Percentiles rank a stretch among this genome's conserved stretches.
Evolutionary conservation across 78 protist species (phyloP).

Genomic region (Dictyostelium brefeldianum): DNA sequence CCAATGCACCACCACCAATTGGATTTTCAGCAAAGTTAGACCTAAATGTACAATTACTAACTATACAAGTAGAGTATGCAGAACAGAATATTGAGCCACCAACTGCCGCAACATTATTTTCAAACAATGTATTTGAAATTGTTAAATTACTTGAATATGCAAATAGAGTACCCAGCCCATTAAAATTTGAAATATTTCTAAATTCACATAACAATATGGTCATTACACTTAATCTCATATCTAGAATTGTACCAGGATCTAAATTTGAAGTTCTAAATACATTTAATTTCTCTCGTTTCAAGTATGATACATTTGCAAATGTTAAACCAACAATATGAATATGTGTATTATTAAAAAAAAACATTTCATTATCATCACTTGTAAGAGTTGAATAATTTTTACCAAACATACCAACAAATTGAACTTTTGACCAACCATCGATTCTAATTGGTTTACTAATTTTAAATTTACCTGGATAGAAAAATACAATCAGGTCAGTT

Average conservation of each 20-base stretch:
- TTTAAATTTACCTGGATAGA: neutral
- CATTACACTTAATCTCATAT: neutral
- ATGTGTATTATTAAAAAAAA: conserved; percentile 7
- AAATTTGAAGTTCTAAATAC: neutral
- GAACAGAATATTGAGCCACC: conserved; percentile 19
- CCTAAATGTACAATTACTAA: neutral
- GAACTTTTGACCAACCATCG: neutral
- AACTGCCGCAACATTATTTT: neutral
- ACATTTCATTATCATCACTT: neutral
- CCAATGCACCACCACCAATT: conserved; percentile 21
- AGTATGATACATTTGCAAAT: neutral
- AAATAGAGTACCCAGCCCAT: conserved; percentile 6
- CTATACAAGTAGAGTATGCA: neutral
- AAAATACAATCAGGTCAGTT: neutral
- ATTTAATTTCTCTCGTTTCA: neutral
- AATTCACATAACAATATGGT: neutral
- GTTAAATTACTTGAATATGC: neutral
- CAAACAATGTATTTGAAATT: neutral
- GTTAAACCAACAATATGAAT: conserved; percentile 18
- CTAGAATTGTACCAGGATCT: neutral
- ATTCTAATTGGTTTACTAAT: neutral
- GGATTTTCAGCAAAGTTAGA: neutral
- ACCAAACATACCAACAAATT: neutral
- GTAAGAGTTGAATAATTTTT: neutral
- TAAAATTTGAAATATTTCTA: neutral